Base-by-base conservation (phyloP, 1,284 basidiomycete species). In the Naganishia sp. region DNA sequence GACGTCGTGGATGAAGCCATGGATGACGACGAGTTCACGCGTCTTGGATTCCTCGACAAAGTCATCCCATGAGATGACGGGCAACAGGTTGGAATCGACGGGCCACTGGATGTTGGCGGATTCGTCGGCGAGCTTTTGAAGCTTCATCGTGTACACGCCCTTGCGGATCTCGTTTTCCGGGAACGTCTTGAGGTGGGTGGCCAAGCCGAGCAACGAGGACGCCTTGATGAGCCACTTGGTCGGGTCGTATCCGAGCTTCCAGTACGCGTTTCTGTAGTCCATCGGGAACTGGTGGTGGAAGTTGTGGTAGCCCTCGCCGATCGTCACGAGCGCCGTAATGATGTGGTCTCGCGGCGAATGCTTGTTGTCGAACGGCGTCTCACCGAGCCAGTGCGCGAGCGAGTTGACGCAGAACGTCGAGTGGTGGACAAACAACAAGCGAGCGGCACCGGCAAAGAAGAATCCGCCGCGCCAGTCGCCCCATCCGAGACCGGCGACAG, bases 381-480 rank as follows among this genome's bases (percentile, higher is more conserved):
- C 91, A 64, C 93, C 93, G 70, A 95, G 86, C 90, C 90, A 95
- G 80, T 95, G 92, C 16, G 92, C 92, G 52, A 95, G 87, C 11
- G 92, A 94, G 82, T 94, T 95, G 77, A 96, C 91, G 77, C 92
- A 94, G 83, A 94, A 95, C 0, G 92, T 95, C 3, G 91, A 94
- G 79, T 95, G 93, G 78, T 95, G 92, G 57, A 95, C 92, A 74
- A 94, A 92, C 73, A 84, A 83, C 53, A 94, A 82, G 70, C 92
- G 85, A 55, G 90, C 83, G 36, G 92, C 85, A 73, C 86, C 91
- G n/a, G 91, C 92, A 75, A 88, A 95, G 71, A 93, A 84, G 77
- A 87, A 92, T 10, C 93, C 92, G 72, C 92, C 92, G 68, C 82
- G 77, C 79, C 86, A 90, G 77, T 96, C 93, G 56, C 87, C 87